Evolutionary conservation across 2,329 filamentous ascomycete genomes (phyloP), one percentile per base, ranked within the genome.

Genomic region (Sarocladium oryzae): DNA sequence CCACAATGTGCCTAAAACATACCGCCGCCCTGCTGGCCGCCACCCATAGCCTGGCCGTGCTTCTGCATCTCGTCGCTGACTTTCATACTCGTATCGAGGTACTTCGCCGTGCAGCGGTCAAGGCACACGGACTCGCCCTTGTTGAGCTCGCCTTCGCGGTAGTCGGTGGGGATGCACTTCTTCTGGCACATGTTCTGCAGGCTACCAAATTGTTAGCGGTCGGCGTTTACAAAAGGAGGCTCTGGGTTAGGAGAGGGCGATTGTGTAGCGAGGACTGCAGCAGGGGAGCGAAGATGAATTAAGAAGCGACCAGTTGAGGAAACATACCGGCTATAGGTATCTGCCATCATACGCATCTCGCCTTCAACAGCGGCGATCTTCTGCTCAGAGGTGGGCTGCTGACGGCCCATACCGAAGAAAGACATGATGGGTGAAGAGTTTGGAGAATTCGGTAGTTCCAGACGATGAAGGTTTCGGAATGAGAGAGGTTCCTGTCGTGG

Each of bases 111-210:
- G 74, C 95, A 99, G 65, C 93, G 89, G 75, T 99, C 93, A 61
- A 99, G 84, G 76, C 95, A 99, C 62, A 99, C 93, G 60, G 87
- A 90, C 74, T 99, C 93, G 78, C 91, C 95, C 77, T 99, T 99
- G 82, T 96, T 96, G 64, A 99, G 84, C 62, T 99, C 92, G 69
- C 82, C 84, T 76, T 99, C 93, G 69, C 90, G 89, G 82, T 97
- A 99, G 63, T 92, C 84, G 64, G 76, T 78, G 56, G 92, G 92
- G 61, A 99, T 82, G 74, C 93, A 99, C 78, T 99, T 99, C 68
- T 86, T 84, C 60, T 88, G 84, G 82, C 93, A 99, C 56, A 89
- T 88, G 71, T 89, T 84, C 64, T 89, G 85, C 57, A 97, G 81
- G 57, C 90, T 95, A 60, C n/a, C n/a, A n/a, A n/a, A n/a, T 50